These are phyloP conservation scores for Leccinum pachyderme DNA, from an alignment of 1,284 basidiomycete genomes.

Conservation along the genomic window DNA sequence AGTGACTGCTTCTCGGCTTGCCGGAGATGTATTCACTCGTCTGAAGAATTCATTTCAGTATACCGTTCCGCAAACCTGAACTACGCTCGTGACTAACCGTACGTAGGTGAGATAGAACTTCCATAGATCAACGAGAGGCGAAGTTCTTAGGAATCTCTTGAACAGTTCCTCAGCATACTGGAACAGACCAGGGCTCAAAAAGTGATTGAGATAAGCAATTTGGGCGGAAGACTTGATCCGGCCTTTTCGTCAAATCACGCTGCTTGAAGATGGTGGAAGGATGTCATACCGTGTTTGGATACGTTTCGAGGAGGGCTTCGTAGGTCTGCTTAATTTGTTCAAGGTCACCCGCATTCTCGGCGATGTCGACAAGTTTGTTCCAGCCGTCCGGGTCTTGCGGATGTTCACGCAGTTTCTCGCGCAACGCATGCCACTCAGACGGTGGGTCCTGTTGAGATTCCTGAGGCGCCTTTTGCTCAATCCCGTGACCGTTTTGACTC, in stretches of 20 bases:
- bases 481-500: constrained; percentile 31
- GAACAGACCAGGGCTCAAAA: constrained; percentile 63
- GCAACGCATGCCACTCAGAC: constrained; percentile 51
- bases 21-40: constrained; percentile 53
- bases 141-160: constrained; percentile 76
- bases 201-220: constrained; percentile 82
- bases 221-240: constrained; percentile 63
- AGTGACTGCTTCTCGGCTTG: constrained; percentile 71
- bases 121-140: constrained; percentile 86
- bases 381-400: constrained; percentile 60
- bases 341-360: constrained; percentile 57
- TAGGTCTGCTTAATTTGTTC: constrained; percentile 65
- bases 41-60: constrained; percentile 33
- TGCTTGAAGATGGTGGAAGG: constrained; percentile 16
- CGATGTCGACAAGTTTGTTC: constrained; percentile 59
- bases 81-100: constrained; percentile 46
- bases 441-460: constrained; percentile 31
- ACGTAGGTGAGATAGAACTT: constrained; percentile 84
- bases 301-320: constrained; percentile 61
- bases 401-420: constrained; percentile 46
- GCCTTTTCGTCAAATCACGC: constrained; percentile 29
- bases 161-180: constrained; percentile 77
- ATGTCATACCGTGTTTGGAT: constrained; percentile 62
- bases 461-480: constrained; percentile 21
- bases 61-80: constrained; percentile 2